Base-by-base conservation (phyloP, 2,329 filamentous ascomycete genomes). In the Exserohilum turcica region DNA sequence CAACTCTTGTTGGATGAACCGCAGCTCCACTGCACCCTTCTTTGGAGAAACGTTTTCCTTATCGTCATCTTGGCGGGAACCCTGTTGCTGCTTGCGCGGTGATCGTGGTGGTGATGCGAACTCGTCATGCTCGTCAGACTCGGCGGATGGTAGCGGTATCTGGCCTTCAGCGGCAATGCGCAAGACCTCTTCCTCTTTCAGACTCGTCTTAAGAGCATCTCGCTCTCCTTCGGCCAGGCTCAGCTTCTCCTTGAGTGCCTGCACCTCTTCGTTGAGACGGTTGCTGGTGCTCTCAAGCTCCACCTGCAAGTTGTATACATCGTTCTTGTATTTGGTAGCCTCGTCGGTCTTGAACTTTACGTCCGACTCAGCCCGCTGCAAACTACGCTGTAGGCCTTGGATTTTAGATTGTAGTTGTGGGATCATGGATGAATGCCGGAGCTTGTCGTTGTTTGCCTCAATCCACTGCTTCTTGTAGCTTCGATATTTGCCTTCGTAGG, bases 181-280 rank as follows among this genome's bases (percentile, higher is more conserved):
- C 16, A 86, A 83, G 19, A 91, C 82, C 68, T 91, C 88, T 65
- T 91, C 88, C 63, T 89, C 88, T 74, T 88, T 82, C 28, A 89
- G 83, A 44, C 86, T 85, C 2, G 84, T 86, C 76, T 88, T 90
- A 67, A 90, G 83, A 3, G 87, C 85, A 70, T 91, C 88, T 6
- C 88, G 86, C 73, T 92, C 89, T 67, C 89, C 84, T 68, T 91
- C 88, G 13, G 89, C 79, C 28, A 87, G 75, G 69, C 82, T 85
- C 61, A 89, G 79, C 40, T 80, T 82, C 59, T 88, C 85, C 42
- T 83, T 78, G 15, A 87, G 79, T 56, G 86, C 82, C 19, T 86
- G 79, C 2, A 92, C 78, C 70, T 90, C 85, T 66, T 90, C 86
- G 59, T 52, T 89, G 83, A 44, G 86, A 73, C 35, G 83, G 80